These are phyloP conservation scores for Podospora didyma DNA, from an alignment of 495 filamentous ascomycete species.

Conservation along the genomic window DNA sequence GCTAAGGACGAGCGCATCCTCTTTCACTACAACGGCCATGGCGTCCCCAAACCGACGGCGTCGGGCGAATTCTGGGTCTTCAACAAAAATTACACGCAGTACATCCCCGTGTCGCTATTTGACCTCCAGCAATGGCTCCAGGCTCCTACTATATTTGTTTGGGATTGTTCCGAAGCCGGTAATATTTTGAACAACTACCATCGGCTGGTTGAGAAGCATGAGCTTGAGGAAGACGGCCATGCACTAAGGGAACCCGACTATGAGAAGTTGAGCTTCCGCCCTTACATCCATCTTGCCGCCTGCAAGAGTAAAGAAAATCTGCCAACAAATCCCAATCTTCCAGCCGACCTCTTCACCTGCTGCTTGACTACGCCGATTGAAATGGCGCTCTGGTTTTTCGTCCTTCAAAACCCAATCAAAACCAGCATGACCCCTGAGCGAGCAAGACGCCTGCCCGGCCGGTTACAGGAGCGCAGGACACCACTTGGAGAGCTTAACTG, in stretches of 20 bases:
- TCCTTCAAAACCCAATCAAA: slow-evolving; percentile 84
- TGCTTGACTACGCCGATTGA: slow-evolving; percentile 96
- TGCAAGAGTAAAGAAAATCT: slow-evolving; percentile 86
- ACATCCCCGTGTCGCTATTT: slow-evolving; percentile 94
- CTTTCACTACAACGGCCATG: slow-evolving; percentile 98
- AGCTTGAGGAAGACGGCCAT: slow-evolving; percentile 73
- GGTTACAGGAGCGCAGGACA: slow-evolving; percentile 87
- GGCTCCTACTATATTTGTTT: slow-evolving; percentile 92
- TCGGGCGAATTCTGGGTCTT: slow-evolving; percentile 99
- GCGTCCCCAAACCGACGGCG: slow-evolving; percentile 92
- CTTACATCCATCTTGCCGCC: slow-evolving; percentile 86
- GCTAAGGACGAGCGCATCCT: slow-evolving; percentile 93
- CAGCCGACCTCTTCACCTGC: slow-evolving; percentile 93
- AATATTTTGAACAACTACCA: slow-evolving; percentile 95
- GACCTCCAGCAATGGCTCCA: slow-evolving; percentile 96
- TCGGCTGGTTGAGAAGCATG: slow-evolving; percentile 89
- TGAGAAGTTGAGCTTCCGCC: slow-evolving; percentile 58
- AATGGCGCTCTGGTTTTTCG: slow-evolving; percentile 91
- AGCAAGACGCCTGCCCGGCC: slow-evolving; percentile 75
- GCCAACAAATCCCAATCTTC: slow-evolving; percentile 92
- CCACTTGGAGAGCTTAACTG: slow-evolving; percentile 96
- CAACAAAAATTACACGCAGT: slow-evolving; percentile 97
- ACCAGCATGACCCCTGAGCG: slow-evolving; percentile 71
- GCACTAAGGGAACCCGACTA: slow-evolving; percentile 69
- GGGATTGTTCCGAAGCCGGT: slow-evolving; percentile 93